Evolutionary conservation across 805 yeast species (phyloP).

Genomic region (Suhomyces sp.): DNA sequence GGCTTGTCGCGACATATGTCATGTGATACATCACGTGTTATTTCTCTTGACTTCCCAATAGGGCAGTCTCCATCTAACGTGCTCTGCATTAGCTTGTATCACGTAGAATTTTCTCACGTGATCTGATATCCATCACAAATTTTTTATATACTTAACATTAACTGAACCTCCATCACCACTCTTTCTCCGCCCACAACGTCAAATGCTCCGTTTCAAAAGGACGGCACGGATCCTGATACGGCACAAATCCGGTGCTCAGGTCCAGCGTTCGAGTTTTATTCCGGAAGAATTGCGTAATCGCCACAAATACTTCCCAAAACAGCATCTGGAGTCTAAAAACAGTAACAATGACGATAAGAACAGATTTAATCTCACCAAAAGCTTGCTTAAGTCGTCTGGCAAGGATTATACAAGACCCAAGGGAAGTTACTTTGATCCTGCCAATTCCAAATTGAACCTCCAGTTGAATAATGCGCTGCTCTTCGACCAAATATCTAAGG

Average conservation of each 20-base stretch:
- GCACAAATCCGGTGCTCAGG: not conserved
- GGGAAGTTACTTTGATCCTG: slow-evolving; percentile 20
- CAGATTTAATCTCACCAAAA: not conserved
- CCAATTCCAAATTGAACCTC: slow-evolving; percentile 22
- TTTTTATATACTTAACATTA: too few relatives aligned
- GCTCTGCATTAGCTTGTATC: too few relatives aligned
- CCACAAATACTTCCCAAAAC: slow-evolving; percentile 1
- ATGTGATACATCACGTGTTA: too few relatives aligned
- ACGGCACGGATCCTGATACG: not conserved
- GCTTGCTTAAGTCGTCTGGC: slow-evolving; percentile 5
- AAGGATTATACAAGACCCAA: slow-evolving; percentile 3
- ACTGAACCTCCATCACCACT: not conserved
- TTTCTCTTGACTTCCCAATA: slow-evolving; percentile 17
- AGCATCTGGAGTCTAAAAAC: not conserved
- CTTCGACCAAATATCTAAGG: slow-evolving; percentile 16
- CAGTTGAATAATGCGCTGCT: slow-evolving; percentile 18
- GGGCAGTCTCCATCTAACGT: too few relatives aligned
- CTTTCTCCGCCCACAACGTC: not conserved
- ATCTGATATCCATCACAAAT: slow-evolving; percentile 1
- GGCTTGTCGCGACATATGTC: too few relatives aligned
- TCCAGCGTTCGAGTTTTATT: slow-evolving; percentile 1
- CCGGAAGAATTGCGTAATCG: slow-evolving; percentile 4
- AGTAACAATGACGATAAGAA: not conserved
- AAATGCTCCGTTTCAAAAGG: not conserved
- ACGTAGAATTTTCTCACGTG: too few relatives aligned